These are phyloP conservation scores for Vitis hybrid DNA, from an alignment of 177 flowering plant species.

Conservation along the genomic window DNA sequence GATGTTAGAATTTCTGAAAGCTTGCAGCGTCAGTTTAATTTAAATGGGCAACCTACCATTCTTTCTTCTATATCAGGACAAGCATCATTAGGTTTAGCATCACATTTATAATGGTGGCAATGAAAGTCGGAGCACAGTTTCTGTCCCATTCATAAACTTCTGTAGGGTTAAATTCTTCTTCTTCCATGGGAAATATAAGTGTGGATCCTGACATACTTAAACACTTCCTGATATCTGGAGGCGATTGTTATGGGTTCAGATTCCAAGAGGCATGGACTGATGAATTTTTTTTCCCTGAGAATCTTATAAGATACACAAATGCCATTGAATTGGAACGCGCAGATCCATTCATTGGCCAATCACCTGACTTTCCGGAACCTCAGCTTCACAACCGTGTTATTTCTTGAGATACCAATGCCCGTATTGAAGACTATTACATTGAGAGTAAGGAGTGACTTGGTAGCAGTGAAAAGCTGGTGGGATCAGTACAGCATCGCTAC, in stretches of 20 bases:
- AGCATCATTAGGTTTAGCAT: slow-evolving; percentile 32
- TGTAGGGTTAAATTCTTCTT: slow-evolving; percentile 14
- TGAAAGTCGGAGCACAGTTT: slow-evolving; percentile 24
- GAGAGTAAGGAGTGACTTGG: slow-evolving; percentile 97
- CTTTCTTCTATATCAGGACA: slow-evolving; percentile 33
- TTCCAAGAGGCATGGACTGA: slow-evolving; percentile 35
- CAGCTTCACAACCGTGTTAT: slow-evolving; percentile 23
- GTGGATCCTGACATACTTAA: slow-evolving; percentile 14
- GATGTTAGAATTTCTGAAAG: slow-evolving; percentile 32
- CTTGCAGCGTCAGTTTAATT: slow-evolving; percentile 23
- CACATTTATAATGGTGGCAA: slow-evolving; percentile 20
- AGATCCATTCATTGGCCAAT: slow-evolving; percentile 27
- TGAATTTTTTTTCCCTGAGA: slow-evolving; percentile 32
- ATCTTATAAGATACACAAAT: slow-evolving; percentile 23
- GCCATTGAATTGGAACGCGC: slow-evolving; percentile 18
- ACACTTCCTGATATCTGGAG: slow-evolving; percentile 32
- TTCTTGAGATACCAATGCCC: slow-evolving; percentile 48
- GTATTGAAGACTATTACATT: slow-evolving; percentile 92
- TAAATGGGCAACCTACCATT: slow-evolving; percentile 37
- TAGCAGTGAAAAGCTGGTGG: slow-evolving; percentile 98
- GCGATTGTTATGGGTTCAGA: slow-evolving; percentile 33
- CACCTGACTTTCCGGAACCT: slow-evolving; percentile 28
- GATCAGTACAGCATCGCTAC: slow-evolving; percentile 81
- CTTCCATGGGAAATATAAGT: slow-evolving; percentile 10
- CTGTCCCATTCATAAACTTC: slow-evolving; percentile 23